Base-by-base conservation (phyloP, 257 asterid genomes). In the Galeopsis tetrahit region DNA sequence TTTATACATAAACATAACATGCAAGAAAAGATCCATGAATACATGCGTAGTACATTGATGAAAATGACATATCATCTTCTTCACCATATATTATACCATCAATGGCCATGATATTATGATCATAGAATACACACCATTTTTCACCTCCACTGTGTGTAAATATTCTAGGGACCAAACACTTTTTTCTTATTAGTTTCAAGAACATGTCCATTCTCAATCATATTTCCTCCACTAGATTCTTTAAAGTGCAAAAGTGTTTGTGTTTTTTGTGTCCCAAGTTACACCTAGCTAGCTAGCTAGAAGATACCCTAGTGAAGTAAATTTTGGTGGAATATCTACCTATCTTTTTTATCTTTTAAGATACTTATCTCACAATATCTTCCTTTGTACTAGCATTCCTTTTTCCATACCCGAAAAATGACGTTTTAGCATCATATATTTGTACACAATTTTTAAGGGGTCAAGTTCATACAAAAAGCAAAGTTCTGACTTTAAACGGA, bases 21-120 rank as follows among this genome's bases (percentile, higher is more conserved):
- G 82, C 94, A 76, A 79, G 83, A 78, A 78, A 83, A 84, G 85
- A 77, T 78, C 81, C 59, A 80, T 52, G 76, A 82, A 82, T 53
- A 59, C 75, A 63, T 69, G 80, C 83, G 74, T 76, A 77, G 79
- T 48, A 72, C 73, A 51, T 72, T 75, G 34, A 65, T 72, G 90
- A 82, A 80, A 85, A 75, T 71, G 89, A 87, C 89, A 48, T 48
- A 49, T 83, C 88, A 68, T 68, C 64, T 71, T 75, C 71, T 13
- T 33, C 75, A 68, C 63, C 69, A 78, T 32, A 55, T n/a, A n/a
- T n/a, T n/a, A 53, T 44, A 57, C 55, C 53, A 71, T 71, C 73
- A 63, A 61, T 71, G 14, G 56, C 14, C 7, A 10, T 46, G 35
- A n/a, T 51, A 14, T 14, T 8, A 58, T 66, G 7, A 67, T 65